Evolutionary conservation across 371 early-diverging fungal genomes (phyloP), one percentile per base, ranked within the genome.

Genomic region (Rhizopus delemar): DNA sequence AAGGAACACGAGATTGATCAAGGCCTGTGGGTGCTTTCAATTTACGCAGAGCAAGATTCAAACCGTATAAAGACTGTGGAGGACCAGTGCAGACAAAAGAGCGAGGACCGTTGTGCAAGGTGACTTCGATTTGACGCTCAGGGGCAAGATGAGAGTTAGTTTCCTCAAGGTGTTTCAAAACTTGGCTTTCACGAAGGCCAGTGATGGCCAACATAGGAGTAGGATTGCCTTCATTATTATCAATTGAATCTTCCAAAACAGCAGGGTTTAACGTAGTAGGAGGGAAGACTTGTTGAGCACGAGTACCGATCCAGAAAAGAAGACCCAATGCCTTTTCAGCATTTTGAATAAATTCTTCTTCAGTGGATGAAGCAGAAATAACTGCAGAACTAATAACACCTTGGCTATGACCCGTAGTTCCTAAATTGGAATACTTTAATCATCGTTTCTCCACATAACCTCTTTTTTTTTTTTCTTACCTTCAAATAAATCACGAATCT

Each of bases 381-480:
- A 92, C 95, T 28, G 91, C 92, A 16, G 97, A 90, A 15, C 93
- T 87, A 65, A 96, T 87, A 61, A 96, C 90, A 58, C 97, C 97
- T 77, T 96, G 97, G 66, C 90, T 90, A 72, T 96, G 97, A 68
- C 97, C 97, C 22, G 96, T 93, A 41, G 92, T 80, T 59, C 93
- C 95, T 86, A 22, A 22, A 22, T 1, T 22, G 22, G 22, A 75
- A 35, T 43, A n/a, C 31, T 15, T 36, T 8, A 16, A 51, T 35
- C 34, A 33, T 43, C n/a, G 15, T 56, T 34, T 34, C 34, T 11
- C 49, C 15, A 43, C 50, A 8, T 51, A 41, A 11, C 43, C 28
- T 41, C 58, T 48, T 36, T 9, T 22, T n/a, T 51, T 34, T 28
- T 35, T 48, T 32, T 48, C 35, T 57, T 81, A 85, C 84, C 81